A percentile compares a stretch with the other conserved stretches of the same genome.
Conservation (phyloP, 2,329 filamentous ascomycete genomes). For the Fusarium secorum region DNA sequence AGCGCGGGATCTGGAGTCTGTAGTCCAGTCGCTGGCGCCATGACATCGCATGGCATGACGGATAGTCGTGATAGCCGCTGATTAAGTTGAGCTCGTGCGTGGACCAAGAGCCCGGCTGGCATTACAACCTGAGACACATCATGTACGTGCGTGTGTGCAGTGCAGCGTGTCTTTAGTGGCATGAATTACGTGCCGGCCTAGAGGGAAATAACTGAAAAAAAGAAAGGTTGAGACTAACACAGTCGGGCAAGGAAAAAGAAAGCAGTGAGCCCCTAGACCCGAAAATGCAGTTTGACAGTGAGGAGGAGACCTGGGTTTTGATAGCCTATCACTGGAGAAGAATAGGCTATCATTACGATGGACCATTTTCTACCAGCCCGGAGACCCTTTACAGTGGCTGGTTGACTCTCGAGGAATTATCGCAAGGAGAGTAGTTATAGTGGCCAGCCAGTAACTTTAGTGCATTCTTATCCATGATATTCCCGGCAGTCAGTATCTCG, state of each 20-base stretch:
- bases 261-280: background rate
- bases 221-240: slow-evolving; percentile 7
- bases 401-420: background rate
- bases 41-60: background rate
- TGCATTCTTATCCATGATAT: slow-evolving; percentile 6
- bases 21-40: background rate
- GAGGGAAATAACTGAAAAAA: slow-evolving; percentile 12
- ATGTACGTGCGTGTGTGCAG: slow-evolving; percentile 5
- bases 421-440: background rate
- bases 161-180: slow-evolving; percentile 1
- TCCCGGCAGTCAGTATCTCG: slow-evolving; percentile 16
- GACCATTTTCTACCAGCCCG: background rate
- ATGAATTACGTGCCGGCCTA: slow-evolving; percentile 16
- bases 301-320: background rate
- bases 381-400: background rate
- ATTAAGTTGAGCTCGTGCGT: background rate
- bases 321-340: background rate
- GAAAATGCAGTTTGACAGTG: background rate
- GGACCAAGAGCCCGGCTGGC: slow-evolving; percentile 16
- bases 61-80: slow-evolving; percentile 1
- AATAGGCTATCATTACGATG: background rate
- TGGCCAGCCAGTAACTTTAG: background rate
- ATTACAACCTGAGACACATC: slow-evolving; percentile 19
- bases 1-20: slow-evolving; percentile 24
- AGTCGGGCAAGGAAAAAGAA: slow-evolving; percentile 24